Evolutionary conservation across 768 basidiomycete genomes (phyloP), one percentile per base, ranked within the genome.

Genomic region (Lactarius tabidus): DNA sequence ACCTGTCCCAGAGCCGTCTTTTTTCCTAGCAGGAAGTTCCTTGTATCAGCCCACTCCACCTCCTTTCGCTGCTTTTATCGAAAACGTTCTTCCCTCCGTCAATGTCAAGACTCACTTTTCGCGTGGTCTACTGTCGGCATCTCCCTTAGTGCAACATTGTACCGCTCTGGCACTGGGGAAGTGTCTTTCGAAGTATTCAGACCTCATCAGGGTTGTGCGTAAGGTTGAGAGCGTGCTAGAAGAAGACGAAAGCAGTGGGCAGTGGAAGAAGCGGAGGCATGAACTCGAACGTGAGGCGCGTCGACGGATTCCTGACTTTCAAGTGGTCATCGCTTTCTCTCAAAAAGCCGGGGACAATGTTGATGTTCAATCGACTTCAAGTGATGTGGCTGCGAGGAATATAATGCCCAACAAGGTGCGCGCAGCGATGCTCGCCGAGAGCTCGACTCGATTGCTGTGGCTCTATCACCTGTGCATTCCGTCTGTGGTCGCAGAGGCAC

Each of bases 391-490:
- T 15, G 51, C 48, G 7, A 31, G 36, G 8, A 31, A 48, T 15
- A 53, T n/a, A 4, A 45, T 59, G 6, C 63, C 60, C 2, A 77
- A 77, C 45, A 68, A 74, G n/a, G 79, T 77, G 61, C 84, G 79
- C 73, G 76, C 75, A 0, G 85, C 85, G 0, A 74, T 98, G 67
- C 76, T 97, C 33, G 83, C 87, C 0, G 95, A 98, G 76, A 82
- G 84, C 57, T 86, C 94, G 1, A 85, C 94, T 69, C 76, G 94
- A 31, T 74, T 98, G 48, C 77, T 97, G 65, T 90, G 89, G 84
- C 79, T 95, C 57, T 98, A 97, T 73, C 91, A 96, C 70, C 80
- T 80, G 28, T 87, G 85, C 65, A 74, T 95, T 33, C 91, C 93
- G 0, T 78, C 81, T 1, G 76, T 93, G 1, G 88, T 91, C 4